Conservation (phyloP, 371 early-diverging fungal species). For the Blastocladiella emersonii region DNA sequence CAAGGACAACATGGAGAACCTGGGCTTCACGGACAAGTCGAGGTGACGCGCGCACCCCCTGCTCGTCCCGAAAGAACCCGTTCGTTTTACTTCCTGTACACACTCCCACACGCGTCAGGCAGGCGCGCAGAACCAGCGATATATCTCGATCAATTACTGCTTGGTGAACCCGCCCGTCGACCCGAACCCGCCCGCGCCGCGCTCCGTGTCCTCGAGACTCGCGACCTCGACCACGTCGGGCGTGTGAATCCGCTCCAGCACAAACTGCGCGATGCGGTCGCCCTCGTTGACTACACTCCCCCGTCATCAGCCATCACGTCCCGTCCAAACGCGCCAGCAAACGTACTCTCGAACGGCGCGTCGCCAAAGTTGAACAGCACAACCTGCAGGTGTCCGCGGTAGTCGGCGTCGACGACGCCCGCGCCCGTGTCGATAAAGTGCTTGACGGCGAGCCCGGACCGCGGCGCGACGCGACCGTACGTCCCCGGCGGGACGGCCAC, state of each 20-base stretch:
- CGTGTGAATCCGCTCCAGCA: constrained; percentile 71
- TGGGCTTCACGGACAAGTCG: constrained; percentile 18
- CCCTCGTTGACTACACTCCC: constrained; percentile 47
- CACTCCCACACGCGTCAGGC: too few relatives aligned
- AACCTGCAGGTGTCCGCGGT: constrained; percentile 67
- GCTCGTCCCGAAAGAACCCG: too few relatives aligned
- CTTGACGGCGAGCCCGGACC: constrained; percentile 83
- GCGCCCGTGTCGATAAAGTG: constrained; percentile 88
- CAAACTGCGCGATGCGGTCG: constrained; percentile 94
- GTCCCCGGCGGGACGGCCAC: constrained; percentile 71
- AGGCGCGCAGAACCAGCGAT: too few relatives aligned
- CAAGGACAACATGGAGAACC: constrained; percentile 19
- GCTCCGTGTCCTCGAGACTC: constrained; percentile 55
- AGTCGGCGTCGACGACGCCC: constrained; percentile 95
- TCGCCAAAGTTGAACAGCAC: constrained; percentile 84
- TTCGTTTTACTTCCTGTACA: too few relatives aligned
- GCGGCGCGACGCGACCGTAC: constrained; percentile 92
- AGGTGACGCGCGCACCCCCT: neutral
- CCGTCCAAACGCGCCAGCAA: too few relatives aligned
- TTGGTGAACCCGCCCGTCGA: constrained; percentile 62
- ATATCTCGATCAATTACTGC: too few relatives aligned
- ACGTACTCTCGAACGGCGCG: constrained; percentile 43
- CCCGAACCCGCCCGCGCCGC: constrained; percentile 87
- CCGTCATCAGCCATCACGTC: neutral
- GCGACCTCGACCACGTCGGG: constrained; percentile 68